Percentiles rank a stretch among this genome's conserved stretches.
phyloP scores from a whole-genome alignment of 2,329 filamentous ascomycete genomes.

The Colletotrichum aenigma region DNA sequence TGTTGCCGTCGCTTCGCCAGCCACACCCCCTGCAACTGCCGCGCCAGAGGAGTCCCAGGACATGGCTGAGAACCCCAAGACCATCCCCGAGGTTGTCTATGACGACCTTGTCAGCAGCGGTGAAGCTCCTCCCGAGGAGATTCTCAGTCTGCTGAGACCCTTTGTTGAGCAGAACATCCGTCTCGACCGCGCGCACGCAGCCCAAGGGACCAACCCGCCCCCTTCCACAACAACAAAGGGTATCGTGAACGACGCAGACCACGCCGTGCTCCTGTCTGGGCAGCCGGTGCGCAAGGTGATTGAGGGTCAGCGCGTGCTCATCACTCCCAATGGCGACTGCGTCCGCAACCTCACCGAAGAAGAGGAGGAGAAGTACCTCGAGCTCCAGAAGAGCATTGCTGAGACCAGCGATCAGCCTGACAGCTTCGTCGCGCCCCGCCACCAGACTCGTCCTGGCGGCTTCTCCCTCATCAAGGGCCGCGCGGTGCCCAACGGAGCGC shows the following conservation, averaged over 20 bases:
- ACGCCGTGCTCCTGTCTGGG: constrained; percentile 58
- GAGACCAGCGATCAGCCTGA: constrained; percentile 55
- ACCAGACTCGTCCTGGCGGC: constrained; percentile 57
- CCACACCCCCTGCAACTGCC: neutral
- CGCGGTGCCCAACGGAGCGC: constrained; percentile 67
- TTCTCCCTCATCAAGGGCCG: constrained; percentile 69
- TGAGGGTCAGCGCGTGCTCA: constrained; percentile 70
- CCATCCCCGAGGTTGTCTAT: constrained; percentile 18
- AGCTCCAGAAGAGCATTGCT: constrained; percentile 66
- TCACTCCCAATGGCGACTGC: constrained; percentile 78
- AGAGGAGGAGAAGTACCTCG: constrained; percentile 73
- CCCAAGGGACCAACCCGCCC: constrained; percentile 3
- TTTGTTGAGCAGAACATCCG: constrained; percentile 27
- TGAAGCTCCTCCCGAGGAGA: constrained; percentile 25
- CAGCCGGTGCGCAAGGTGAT: constrained; percentile 65
- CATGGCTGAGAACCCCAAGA: constrained; percentile 16
- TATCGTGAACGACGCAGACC: constrained; percentile 58
- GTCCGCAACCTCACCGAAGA: constrained; percentile 72
- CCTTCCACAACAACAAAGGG: constrained; percentile 41
- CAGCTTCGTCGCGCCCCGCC: constrained; percentile 59
- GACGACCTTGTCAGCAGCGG: constrained; percentile 3
- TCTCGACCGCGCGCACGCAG: neutral
- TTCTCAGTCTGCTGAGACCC: constrained; percentile 40
- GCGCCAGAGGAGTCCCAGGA: constrained; percentile 5
- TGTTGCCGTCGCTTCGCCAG: neutral